phyloP scores from a whole-genome alignment of 345 rosid genomes.

The Luvunga scandens region DNA sequence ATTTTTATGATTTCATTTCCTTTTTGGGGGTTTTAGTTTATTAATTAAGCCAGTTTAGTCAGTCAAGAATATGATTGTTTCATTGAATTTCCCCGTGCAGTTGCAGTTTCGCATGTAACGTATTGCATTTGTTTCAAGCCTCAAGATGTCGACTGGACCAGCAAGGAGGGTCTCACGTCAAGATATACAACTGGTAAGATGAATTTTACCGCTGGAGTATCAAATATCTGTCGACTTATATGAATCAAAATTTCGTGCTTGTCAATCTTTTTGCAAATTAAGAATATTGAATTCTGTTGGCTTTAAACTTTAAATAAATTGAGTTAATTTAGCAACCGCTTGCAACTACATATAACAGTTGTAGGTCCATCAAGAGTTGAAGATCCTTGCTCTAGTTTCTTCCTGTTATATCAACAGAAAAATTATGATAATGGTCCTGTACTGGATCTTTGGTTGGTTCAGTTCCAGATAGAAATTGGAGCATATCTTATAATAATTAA shows the following conservation, averaged over 20 bases:
- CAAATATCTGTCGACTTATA: neutral
- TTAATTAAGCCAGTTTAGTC: neutral
- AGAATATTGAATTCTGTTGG: neutral
- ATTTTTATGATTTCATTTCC: neutral
- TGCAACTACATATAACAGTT: neutral
- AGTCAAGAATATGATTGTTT: neutral
- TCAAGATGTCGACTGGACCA: neutral
- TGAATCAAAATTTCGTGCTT: neutral
- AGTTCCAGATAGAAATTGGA: neutral
- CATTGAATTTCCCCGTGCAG: neutral
- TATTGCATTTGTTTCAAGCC: neutral
- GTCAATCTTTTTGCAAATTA: neutral
- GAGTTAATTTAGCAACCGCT: neutral
- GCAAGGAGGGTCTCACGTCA: constrained; percentile 7
- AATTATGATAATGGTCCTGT: neutral
- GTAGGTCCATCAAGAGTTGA: neutral
- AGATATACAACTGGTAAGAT: neutral
- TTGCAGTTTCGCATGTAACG: neutral
- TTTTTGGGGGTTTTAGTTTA: neutral
- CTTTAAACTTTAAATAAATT: neutral
- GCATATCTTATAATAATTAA: neutral
- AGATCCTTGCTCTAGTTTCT: neutral
- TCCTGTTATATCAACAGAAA: neutral
- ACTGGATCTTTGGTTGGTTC: neutral
- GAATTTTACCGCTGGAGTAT: neutral